Percentiles rank a stretch among this genome's conserved stretches.
Conservation (phyloP, 2,329 filamentous ascomycete species). For the Diaporthe longicolla region DNA sequence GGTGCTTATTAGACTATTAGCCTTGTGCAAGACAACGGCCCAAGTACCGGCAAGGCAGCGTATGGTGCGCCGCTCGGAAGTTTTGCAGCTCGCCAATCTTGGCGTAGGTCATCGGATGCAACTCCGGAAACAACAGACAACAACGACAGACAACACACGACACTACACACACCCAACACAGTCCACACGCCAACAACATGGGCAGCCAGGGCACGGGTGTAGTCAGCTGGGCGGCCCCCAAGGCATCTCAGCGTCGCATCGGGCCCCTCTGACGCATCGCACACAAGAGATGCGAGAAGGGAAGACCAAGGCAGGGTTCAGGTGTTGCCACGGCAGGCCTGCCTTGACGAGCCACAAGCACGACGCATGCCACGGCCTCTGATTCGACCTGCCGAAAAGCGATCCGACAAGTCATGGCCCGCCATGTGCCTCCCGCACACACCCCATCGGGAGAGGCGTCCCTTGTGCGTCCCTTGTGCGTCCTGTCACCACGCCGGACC, state of each 20-base stretch:
- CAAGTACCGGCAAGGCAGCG: conserved; percentile 35
- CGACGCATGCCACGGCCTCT: conserved; percentile 19
- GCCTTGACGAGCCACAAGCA: conserved; percentile 27
- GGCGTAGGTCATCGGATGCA: conserved; percentile 36
- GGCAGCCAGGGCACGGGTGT: background rate
- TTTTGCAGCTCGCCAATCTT: conserved; percentile 33
- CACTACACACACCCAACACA: background rate
- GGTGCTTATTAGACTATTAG: conserved; percentile 12
- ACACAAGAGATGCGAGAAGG: background rate
- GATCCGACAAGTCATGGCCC: conserved; percentile 37
- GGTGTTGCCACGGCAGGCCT: background rate
- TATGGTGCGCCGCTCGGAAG: background rate
- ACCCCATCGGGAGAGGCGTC: conserved; percentile 37
- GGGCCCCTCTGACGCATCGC: conserved; percentile 23
- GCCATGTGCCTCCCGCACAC: conserved; percentile 34
- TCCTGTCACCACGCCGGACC: conserved; percentile 38
- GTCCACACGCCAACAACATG: too few relatives aligned
- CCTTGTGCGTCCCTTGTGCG: conserved; percentile 22
- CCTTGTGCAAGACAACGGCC: conserved; percentile 5
- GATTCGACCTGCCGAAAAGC: conserved; percentile 25
- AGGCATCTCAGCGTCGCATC: conserved; percentile 33
- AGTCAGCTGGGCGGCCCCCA: conserved; percentile 21
- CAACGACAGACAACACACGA: conserved; percentile 6
- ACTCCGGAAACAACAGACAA: conserved; percentile 12
- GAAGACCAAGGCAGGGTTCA: background rate